A percentile compares a stretch with the other conserved stretches of the same genome.
Evolutionary conservation across 345 rosid species (phyloP).

Genomic region (Euphorbia peplus): DNA sequence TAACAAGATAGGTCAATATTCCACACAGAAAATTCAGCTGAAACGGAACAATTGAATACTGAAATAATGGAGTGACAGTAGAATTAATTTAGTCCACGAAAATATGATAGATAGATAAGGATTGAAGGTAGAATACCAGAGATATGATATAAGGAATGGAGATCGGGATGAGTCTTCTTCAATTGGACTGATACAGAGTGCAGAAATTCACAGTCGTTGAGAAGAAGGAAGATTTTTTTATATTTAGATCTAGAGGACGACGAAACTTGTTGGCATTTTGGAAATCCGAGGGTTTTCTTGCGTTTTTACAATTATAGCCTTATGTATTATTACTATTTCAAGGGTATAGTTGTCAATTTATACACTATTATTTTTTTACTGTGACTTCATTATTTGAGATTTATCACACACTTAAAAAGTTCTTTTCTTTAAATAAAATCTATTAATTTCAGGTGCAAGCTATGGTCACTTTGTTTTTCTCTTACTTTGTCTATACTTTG

Average conservation of each 20-base stretch:
- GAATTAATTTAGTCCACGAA: background rate
- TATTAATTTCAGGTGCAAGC: no score
- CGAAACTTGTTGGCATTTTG: no score
- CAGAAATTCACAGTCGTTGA: background rate
- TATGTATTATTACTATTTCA: no score
- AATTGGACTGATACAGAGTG: background rate
- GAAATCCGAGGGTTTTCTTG: background rate
- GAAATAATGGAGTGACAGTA: background rate
- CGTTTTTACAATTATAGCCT: conserved; percentile 9
- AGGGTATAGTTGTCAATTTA: conserved; percentile 6
- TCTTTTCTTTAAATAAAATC: no score
- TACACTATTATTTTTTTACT: background rate
- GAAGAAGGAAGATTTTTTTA: background rate
- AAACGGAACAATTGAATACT: background rate
- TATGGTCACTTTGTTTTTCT: no score
- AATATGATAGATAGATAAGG: background rate
- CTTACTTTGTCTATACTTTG: no score
- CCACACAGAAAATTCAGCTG: background rate
- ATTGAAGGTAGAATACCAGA: background rate
- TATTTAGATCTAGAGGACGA: conserved; percentile 23
- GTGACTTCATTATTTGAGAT: no score
- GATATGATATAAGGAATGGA: background rate
- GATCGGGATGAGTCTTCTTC: background rate
- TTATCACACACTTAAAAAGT: no score
- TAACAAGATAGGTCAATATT: background rate